A percentile compares a stretch with the other conserved stretches of the same genome.
Evolutionary conservation across 2,329 filamentous ascomycete genomes (phyloP).

Genomic region (Ascochyta lentis): DNA sequence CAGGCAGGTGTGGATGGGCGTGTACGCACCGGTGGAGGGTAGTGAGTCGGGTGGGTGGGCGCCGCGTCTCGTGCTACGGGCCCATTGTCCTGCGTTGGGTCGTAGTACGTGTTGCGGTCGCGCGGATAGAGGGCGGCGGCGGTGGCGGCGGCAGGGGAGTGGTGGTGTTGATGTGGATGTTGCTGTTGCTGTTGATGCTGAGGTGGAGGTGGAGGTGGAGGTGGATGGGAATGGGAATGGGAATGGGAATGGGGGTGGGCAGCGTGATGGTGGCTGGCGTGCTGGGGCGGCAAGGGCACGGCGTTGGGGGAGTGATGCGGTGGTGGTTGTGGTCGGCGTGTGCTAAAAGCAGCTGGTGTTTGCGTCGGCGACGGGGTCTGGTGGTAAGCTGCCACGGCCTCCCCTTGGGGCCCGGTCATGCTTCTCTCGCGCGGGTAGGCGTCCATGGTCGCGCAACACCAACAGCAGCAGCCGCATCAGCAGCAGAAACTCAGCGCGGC

Average conservation of each 20-base stretch:
- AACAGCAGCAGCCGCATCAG: neutral
- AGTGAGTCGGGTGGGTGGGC: conserved; percentile 42
- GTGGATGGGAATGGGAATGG: neutral
- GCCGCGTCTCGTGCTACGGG: conserved; percentile 38
- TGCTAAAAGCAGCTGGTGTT: conserved; percentile 36
- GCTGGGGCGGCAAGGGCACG: conserved; percentile 40
- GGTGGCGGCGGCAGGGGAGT: conserved; percentile 49
- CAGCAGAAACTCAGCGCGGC: conserved; percentile 4
- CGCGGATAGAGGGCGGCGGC: conserved; percentile 48
- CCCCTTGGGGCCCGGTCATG: conserved; percentile 45
- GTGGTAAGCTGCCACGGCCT: conserved; percentile 40
- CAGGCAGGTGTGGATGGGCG: neutral
- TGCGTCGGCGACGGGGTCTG: conserved; percentile 44
- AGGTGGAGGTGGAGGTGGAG: conserved; percentile 15
- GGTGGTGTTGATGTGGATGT: too few relatives aligned
- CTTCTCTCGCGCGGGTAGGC: conserved; percentile 44
- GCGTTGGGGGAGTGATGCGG: conserved; percentile 37
- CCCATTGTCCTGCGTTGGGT: conserved; percentile 56
- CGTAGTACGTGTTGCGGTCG: conserved; percentile 56
- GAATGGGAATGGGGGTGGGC: conserved; percentile 33
- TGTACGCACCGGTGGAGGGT: conserved; percentile 42
- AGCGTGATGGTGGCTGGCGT: conserved; percentile 5
- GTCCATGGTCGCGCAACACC: conserved; percentile 29
- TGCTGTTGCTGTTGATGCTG: conserved; percentile 7
- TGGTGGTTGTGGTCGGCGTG: conserved; percentile 46